Percentiles rank a stretch among this genome's conserved stretches.
Evolutionary conservation across 2,329 filamentous ascomycete species (phyloP).

Genomic region (Sarocladium brachiariae): DNA sequence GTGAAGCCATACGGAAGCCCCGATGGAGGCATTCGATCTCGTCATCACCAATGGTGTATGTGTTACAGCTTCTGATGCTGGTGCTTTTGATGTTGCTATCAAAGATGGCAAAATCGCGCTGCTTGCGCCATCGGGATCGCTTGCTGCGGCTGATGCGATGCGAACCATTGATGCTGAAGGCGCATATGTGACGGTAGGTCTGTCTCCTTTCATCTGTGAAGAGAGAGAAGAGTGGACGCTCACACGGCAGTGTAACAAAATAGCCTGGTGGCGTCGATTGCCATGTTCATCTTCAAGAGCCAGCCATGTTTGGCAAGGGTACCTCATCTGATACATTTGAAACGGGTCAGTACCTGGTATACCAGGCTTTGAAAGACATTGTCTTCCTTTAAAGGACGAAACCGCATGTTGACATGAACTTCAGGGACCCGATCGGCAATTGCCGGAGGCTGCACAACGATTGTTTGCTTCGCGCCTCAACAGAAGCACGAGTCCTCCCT

Average conservation of each 20-base stretch:
- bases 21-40: conserved; percentile 21
- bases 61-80: conserved; percentile 34
- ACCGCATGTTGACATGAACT: too few species aligned
- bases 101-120: conserved; percentile 34
- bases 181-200: conserved; percentile 10
- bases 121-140: conserved; percentile 29
- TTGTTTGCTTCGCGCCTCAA: conserved; percentile 51
- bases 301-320: conserved; percentile 26
- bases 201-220: too few species aligned
- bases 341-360: too few species aligned
- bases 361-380: too few species aligned
- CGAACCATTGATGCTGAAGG: conserved; percentile 12
- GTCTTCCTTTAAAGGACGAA: too few species aligned
- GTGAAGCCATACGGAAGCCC: too few species aligned
- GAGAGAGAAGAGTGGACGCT: background rate
- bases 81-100: conserved; percentile 33
- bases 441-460: too few species aligned
- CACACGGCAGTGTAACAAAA: background rate
- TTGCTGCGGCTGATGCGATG: conserved; percentile 14
- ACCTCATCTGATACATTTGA: conserved; percentile 22
- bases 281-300: conserved; percentile 33
- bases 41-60: conserved; percentile 36
- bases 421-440: too few species aligned
- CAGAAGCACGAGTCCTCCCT: conserved; percentile 37
- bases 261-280: conserved; percentile 33